A percentile compares a stretch with the other conserved stretches of the same genome.
Evolutionary conservation across 257 asterid genomes (phyloP).

Genomic region (Nicotiana obtusifolia): DNA sequence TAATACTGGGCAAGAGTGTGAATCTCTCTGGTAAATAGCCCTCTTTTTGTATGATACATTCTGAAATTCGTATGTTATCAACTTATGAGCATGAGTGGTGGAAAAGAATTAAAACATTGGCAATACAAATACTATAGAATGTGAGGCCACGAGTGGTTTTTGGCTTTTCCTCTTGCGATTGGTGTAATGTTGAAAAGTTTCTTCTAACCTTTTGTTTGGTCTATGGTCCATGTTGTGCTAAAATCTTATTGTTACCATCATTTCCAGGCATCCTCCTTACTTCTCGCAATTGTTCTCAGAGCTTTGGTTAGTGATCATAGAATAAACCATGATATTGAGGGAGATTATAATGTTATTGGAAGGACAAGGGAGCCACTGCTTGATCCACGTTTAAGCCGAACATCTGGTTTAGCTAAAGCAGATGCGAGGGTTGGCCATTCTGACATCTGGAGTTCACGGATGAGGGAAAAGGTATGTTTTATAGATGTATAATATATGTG

Average conservation of each 20-base stretch:
- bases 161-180: not conserved
- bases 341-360: constrained; percentile 37
- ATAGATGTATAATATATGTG: not conserved
- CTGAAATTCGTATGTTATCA: not conserved
- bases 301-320: constrained; percentile 50
- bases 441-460: constrained; percentile 75
- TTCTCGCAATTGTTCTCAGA: constrained; percentile 54
- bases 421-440: constrained; percentile 30
- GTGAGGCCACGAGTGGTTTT: not conserved
- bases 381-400: constrained; percentile 37
- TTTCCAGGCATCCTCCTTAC: constrained; percentile 57
- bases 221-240: not conserved
- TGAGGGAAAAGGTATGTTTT: constrained; percentile 66
- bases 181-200: not conserved
- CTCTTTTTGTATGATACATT: not conserved
- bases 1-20: not conserved
- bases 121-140: not conserved
- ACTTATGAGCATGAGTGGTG: not conserved
- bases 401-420: constrained; percentile 45
- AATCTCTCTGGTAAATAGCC: not conserved
- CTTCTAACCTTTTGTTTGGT: not conserved
- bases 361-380: constrained; percentile 57
- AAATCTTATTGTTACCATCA: constrained; percentile 9
- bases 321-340: constrained; percentile 50
- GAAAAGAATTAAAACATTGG: not conserved